phyloP scores from a whole-genome alignment of 2,329 filamentous ascomycete species.

The Colletotrichum simmondsii region DNA sequence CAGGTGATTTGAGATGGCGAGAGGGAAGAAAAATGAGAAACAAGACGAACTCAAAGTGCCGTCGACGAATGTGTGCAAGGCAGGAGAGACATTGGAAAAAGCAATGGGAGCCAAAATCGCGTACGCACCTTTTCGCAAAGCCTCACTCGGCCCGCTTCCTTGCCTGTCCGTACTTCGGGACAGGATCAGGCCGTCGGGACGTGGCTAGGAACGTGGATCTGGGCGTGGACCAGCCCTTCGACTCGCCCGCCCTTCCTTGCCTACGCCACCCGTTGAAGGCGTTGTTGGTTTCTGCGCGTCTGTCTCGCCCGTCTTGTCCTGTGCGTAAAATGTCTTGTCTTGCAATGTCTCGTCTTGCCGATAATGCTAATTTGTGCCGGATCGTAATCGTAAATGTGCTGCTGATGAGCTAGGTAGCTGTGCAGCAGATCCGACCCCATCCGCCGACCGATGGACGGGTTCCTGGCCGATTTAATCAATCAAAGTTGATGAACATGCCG shows the following conservation, averaged over 20 bases:
- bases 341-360: background rate
- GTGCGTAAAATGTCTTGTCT: background rate
- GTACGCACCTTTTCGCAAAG: constrained; percentile 27
- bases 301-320: background rate
- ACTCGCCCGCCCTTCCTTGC: constrained; percentile 12
- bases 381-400: background rate
- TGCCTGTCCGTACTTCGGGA: constrained; percentile 24
- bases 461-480: constrained; percentile 1
- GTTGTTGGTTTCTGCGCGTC: constrained; percentile 8
- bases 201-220: constrained; percentile 15
- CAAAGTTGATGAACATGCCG: constrained; percentile 5
- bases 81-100: constrained; percentile 28
- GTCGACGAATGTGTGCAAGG: constrained; percentile 26
- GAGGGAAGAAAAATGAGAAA: background rate
- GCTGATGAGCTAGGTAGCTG: background rate
- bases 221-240: constrained; percentile 18
- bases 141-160: constrained; percentile 30
- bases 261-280: constrained; percentile 16
- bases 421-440: background rate
- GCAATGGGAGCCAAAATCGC: constrained; percentile 19
- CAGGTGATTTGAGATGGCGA: background rate
- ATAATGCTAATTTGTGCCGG: background rate
- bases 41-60: constrained; percentile 9
- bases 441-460: background rate
- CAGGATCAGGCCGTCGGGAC: constrained; percentile 20